Evolutionary conservation across 129 eudicot species (phyloP), one percentile per base, ranked within the genome.

Genomic region (Flaveria ramosissima): DNA sequence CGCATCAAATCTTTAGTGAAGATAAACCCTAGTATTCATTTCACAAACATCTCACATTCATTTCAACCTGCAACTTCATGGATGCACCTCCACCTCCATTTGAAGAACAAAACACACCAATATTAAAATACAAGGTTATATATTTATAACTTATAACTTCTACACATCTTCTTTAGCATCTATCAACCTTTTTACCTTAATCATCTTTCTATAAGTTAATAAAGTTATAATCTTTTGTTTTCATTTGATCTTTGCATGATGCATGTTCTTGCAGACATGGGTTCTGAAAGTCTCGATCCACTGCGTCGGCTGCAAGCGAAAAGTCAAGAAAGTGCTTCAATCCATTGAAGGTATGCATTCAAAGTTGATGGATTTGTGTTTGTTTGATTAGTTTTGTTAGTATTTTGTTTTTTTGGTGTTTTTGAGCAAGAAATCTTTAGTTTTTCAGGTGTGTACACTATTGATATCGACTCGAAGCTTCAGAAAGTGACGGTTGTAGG

Each of bases 241-340:
- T 7, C 48, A 11, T 9, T 45, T 1, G 16, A 45, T 60, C 14
- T 24, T 17, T 14, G 42, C 12, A 47, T 70, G 55, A 27, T 75
- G 82, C 82, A 17, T 66, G 41, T 69, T 72, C 43, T 71, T 63
- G 52, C 76, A 93, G 96, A 86, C 90, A 68, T 93, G 95, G 93
- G 82, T 84, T 77, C 83, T 93, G 69, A 93, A 84, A 73, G 95
- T 88, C 61, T 89, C 96, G 77, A 93, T 93, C 76, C 98, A 93
- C 76, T 93, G 98, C 46, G 82, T 82, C 78, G 98, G 98, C 41
- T 93, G 98, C 88, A 88, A 84, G 80, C 82, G 91, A 69, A 89
- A 93, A 81, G 92, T 93, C 79, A 90, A 90, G 91, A 93, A 83
- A 91, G 85, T 90, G 41, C 91, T 93, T 7, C 92, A 85, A 15